These are phyloP conservation scores for Aspergillus fumigatus DNA, from an alignment of 2,329 filamentous ascomycete genomes.

Conservation along the genomic window DNA sequence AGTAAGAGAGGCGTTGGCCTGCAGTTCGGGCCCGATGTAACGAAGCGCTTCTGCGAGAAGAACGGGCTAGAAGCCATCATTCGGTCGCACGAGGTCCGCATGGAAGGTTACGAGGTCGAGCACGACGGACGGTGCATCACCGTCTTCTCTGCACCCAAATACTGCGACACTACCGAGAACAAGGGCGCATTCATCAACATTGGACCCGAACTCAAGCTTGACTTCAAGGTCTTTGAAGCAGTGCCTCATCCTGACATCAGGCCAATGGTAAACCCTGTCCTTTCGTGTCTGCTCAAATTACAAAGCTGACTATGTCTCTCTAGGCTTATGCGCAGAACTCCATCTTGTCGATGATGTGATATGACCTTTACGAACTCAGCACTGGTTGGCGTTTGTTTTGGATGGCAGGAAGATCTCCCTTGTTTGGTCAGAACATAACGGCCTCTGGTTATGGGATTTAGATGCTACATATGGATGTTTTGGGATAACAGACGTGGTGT, in stretches of 20 bases:
- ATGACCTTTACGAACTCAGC: conserved; percentile 20
- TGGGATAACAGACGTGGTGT: conserved; percentile 12
- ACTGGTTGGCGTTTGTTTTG: conserved; percentile 23
- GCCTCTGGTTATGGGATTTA: conserved; percentile 1
- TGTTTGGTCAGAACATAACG: conserved; percentile 4
- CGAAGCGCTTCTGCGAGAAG: conserved; percentile 92
- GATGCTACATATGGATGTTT: conserved; percentile 4
- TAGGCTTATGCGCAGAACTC: conserved; percentile 82
- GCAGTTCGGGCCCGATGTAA: conserved; percentile 95
- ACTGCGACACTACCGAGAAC: conserved; percentile 97
- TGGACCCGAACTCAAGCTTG: conserved; percentile 81
- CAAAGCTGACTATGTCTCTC: conserved; percentile 4
- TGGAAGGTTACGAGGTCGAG: conserved; percentile 99
- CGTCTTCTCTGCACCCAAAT: conserved; percentile 95
- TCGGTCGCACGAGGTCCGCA: conserved; percentile 93
- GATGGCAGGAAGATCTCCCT: conserved; percentile 14
- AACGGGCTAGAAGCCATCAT: conserved; percentile 95
- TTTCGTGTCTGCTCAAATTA: neutral
- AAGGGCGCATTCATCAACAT: conserved; percentile 99
- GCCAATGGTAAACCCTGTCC: conserved; percentile 62
- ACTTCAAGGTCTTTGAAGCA: conserved; percentile 91
- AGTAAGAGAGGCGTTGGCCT: conserved; percentile 96
- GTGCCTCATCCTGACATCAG: conserved; percentile 94
- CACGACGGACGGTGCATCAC: conserved; percentile 95
- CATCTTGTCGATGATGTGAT: conserved; percentile 72